Base-by-base conservation (phyloP, 208 protist species). In the Naegleria lovaniensis region DNA sequence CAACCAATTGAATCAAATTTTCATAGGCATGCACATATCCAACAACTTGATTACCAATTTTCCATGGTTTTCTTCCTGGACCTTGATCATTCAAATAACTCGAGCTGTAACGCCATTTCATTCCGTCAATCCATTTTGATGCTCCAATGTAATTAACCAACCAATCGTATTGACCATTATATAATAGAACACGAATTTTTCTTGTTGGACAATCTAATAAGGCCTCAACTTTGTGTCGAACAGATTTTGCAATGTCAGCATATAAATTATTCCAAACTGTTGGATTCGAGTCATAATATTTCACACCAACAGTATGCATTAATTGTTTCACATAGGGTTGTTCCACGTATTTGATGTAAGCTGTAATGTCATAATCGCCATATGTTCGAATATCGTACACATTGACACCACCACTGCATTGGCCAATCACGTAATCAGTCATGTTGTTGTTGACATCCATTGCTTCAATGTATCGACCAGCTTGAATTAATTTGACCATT, bases 151-250 rank as follows among this genome's bases (percentile, higher is more conserved):
- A 36, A 43, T 85, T 85, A 11, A 39, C 13, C 0, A 85, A 43
- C 79, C n/a, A 43, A 43, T 85, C 79, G 36, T 43, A 85, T 43
- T 85, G 79, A 43, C 79, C 79, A 43, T 85, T 85, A 25, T 85
- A 85, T 25, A 85, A 43, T 11, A 85, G 29, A 5, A 85, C 38
- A 36, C 67, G 16, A 25, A 79, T n/a, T 33, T 79, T 79, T 79
- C 67, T 79, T 4, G 11, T 29, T 85, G 79, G 79, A 25, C n/a
- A 43, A 43, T 85, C n/a, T 0, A 85, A 15, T 43, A 85, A 85
- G 6, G n/a, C 79, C 22, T 43, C 38, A 0, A 85, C 79, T 29
- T 85, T 43, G 9, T 85, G 25, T 22, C 36, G n/a, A 22, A 85
- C 79, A 43, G 79, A 85, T 19, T 85, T 39, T 16, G 36, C 38